Base-by-base conservation (phyloP, 495 filamentous ascomycete genomes). In the Talaromyces borbonicus region DNA sequence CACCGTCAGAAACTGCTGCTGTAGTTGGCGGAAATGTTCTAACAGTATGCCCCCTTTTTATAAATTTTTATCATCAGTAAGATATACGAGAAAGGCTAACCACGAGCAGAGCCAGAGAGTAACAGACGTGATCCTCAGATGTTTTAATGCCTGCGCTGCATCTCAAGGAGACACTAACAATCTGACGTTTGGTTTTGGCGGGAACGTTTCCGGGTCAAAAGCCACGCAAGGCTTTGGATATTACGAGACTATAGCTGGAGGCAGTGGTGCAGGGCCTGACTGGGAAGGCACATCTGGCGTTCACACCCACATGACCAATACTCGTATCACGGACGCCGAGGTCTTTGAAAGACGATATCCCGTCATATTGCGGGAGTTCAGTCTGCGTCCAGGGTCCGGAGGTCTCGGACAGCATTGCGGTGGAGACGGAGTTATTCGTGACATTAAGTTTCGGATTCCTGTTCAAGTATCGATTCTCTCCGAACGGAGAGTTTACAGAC, bases 241-340 rank as follows among this genome's bases (percentile, higher is more conserved):
- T 69, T 94, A 93, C 64, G 88, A 95, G 67, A 95, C 88, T 2
- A 92, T 95, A 59, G 85, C 86, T 6, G 90, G 90, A 23, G 90
- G 90, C 2, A 81, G 75, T 46, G 90, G 90, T 37, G 90, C 89
- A 0, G 86, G 87, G 0, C 72, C 80, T 0, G 71, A 71, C 20
- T 94, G 88, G 88, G 74, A 87, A 47, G 90, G 90, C 19, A 86
- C 83, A 2, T 79, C 73, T 48, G 90, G 87, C 25, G 89, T 95
- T 33, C 90, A 97, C 60, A 81, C 78, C 16, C 87, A 97, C 64
- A 95, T 95, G 84, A 97, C 90, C 11, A 97, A 97, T 60, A 97
- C 90, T 2, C 79, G 90, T 5, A 95, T 95, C 57, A 94, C 90
- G 0, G 90, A 97, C 67, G 72, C 84, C 0, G 90, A 97, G 56